These are phyloP conservation scores for Rhizophora mangle DNA, from an alignment of 345 rosid genomes.

Conservation along the genomic window DNA sequence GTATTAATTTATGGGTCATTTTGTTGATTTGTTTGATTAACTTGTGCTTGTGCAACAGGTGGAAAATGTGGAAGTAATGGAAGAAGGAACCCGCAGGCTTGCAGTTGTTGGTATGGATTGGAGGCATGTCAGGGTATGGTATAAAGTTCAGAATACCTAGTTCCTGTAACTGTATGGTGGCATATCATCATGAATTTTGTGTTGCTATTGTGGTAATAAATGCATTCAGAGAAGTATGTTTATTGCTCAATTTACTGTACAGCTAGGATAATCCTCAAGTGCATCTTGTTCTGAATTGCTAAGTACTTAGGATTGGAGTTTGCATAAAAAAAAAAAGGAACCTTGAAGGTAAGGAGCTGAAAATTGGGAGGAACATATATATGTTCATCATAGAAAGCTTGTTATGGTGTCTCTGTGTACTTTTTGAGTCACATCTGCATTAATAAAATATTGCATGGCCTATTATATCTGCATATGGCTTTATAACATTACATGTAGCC, in stretches of 20 bases:
- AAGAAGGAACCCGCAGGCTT: conserved; percentile 72
- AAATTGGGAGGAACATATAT: background rate
- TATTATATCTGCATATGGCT: too few relatives aligned
- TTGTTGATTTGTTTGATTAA: conserved; percentile 6
- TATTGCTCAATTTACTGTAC: background rate
- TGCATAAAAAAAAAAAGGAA: background rate
- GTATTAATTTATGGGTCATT: too few relatives aligned
- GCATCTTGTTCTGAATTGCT: background rate
- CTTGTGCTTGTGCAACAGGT: conserved; percentile 37
- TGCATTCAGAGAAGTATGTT: background rate
- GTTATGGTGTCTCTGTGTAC: too few relatives aligned
- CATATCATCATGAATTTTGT: too few relatives aligned
- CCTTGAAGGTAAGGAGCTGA: background rate
- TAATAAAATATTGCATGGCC: too few relatives aligned
- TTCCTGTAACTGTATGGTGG: too few relatives aligned
- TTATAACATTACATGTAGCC: too few relatives aligned
- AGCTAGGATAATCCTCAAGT: background rate
- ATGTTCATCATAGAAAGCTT: background rate
- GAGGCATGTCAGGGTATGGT: conserved; percentile 78
- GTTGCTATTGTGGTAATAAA: too few relatives aligned
- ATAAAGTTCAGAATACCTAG: background rate
- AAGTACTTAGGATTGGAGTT: background rate
- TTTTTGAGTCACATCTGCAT: too few relatives aligned
- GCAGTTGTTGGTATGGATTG: conserved; percentile 89
- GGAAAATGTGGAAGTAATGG: conserved; percentile 55